A percentile compares a stretch with the other conserved stretches of the same genome.
Evolutionary conservation across 257 asterid genomes (phyloP).

Genomic region (Solanum tarijense): DNA sequence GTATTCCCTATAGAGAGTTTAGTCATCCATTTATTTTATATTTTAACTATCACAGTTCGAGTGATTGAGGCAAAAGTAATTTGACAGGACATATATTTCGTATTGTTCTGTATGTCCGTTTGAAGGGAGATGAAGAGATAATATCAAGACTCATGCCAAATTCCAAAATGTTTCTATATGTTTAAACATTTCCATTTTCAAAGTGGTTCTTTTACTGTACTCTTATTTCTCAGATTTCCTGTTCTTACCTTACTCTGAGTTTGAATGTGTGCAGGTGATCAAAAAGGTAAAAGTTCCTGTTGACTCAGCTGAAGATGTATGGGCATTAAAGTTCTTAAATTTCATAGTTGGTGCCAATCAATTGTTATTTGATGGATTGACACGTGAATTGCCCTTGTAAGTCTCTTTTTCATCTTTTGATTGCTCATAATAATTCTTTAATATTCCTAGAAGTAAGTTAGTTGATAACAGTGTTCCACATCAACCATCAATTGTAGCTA

Average conservation of each 20-base stretch:
- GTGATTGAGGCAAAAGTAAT: not conserved
- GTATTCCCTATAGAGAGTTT: slow-evolving; percentile 16
- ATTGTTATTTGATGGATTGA: slow-evolving; percentile 68
- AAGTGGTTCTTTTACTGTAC: not conserved
- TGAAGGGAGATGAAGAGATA: not conserved
- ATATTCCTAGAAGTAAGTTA: not conserved
- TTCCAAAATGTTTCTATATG: not conserved
- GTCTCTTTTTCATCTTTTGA: slow-evolving; percentile 10
- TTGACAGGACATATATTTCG: not conserved
- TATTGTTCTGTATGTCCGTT: not conserved
- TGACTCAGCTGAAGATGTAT: slow-evolving; percentile 52
- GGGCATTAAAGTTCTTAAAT: slow-evolving; percentile 71
- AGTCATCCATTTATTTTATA: not conserved
- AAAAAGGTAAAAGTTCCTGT: slow-evolving; percentile 46
- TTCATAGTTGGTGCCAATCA: slow-evolving; percentile 71
- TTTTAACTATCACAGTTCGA: not conserved
- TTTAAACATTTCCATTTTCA: not conserved
- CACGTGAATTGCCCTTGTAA: slow-evolving; percentile 91
- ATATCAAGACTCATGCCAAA: not conserved
- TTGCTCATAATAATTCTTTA: not conserved
- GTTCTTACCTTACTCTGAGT: slow-evolving; percentile 2
- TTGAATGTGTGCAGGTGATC: slow-evolving; percentile 41
- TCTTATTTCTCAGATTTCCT: not conserved
- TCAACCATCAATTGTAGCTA: not conserved
- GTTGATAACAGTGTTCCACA: not conserved